Percentiles rank a stretch among this genome's conserved stretches.
Evolutionary conservation across 352 stramenopile genomes (phyloP).

Genomic region (Globisporangium irregulare): DNA sequence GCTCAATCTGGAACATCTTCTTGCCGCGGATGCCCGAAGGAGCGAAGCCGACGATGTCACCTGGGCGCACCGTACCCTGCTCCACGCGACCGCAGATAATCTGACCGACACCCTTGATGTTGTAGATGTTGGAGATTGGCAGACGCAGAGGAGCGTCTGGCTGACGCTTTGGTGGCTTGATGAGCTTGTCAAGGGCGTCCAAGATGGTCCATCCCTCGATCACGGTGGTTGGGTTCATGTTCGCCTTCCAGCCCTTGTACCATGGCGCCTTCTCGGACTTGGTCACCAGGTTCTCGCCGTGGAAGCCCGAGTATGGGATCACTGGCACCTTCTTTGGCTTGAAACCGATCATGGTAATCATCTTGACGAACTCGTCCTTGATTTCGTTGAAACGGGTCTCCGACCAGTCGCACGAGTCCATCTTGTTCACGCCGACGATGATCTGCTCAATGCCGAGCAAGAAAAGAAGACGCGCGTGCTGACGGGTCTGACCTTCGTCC

Average conservation of each 20-base stretch:
- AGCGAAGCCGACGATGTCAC: constrained; percentile 66
- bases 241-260: constrained; percentile 80
- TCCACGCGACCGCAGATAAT: constrained; percentile 75
- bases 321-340: constrained; percentile 66
- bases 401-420: constrained; percentile 70
- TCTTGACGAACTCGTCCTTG: constrained; percentile 79
- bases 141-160: constrained; percentile 56
- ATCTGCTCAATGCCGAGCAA: constrained; percentile 98
- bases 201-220: constrained; percentile 51
- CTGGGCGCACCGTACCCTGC: constrained; percentile 57
- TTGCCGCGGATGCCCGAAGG: constrained; percentile 52
- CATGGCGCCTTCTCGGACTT: constrained; percentile 68
- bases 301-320: constrained; percentile 79
- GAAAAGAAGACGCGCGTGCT: constrained; percentile 96
- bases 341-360: constrained; percentile 78
- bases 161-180: constrained; percentile 61
- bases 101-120: constrained; percentile 83
- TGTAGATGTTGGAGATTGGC: constrained; percentile 79
- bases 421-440: constrained; percentile 87
- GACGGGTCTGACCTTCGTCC: constrained; percentile 88
- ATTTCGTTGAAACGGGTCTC: constrained; percentile 79
- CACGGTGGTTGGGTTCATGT: constrained; percentile 35
- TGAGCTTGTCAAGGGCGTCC: constrained; percentile 70
- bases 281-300: constrained; percentile 74
- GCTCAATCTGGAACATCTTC: constrained; percentile 81